These are phyloP conservation scores for Volvox carteri DNA, from an alignment of 163 green algal species.

Conservation along the genomic window DNA sequence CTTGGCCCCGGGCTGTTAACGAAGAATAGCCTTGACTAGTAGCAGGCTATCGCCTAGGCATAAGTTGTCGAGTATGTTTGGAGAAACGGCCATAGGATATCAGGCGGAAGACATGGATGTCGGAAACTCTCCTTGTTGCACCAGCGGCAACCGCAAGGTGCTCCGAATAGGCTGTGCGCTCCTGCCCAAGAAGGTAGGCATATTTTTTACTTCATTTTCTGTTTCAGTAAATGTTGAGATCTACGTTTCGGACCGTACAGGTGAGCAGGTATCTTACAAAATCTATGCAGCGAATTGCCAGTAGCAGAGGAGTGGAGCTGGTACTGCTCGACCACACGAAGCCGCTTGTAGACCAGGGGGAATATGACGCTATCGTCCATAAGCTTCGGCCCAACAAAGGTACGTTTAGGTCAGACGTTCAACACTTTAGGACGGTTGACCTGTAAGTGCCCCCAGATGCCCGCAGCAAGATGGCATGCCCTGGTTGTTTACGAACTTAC, in stretches of 20 bases:
- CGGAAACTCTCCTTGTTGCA: slow-evolving; percentile 1
- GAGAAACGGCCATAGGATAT: neutral
- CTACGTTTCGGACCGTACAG: slow-evolving; percentile 41
- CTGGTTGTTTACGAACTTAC: too few relatives aligned
- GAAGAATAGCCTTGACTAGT: neutral
- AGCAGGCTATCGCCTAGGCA: neutral
- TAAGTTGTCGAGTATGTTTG: neutral
- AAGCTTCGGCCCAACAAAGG: slow-evolving; percentile 38
- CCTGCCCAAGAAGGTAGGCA: slow-evolving; percentile 70
- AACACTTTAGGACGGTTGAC: neutral
- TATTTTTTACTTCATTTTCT: neutral
- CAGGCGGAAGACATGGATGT: slow-evolving; percentile 27
- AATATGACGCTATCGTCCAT: slow-evolving; percentile 57
- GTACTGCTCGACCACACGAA: slow-evolving; percentile 60
- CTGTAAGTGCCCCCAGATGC: neutral
- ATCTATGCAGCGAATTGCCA: slow-evolving; percentile 48
- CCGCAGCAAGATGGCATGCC: neutral
- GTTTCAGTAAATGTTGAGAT: neutral
- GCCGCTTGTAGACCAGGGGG: slow-evolving; percentile 65
- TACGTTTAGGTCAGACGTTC: neutral
- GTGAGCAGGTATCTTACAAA: slow-evolving; percentile 68
- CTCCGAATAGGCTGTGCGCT: slow-evolving; percentile 65
- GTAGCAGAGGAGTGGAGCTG: slow-evolving; percentile 57
- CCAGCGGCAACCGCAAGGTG: neutral
- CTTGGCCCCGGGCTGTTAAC: neutral